Evolutionary conservation across 2,329 filamentous ascomycete species (phyloP).

Genomic region (Botrytis tulipae): DNA sequence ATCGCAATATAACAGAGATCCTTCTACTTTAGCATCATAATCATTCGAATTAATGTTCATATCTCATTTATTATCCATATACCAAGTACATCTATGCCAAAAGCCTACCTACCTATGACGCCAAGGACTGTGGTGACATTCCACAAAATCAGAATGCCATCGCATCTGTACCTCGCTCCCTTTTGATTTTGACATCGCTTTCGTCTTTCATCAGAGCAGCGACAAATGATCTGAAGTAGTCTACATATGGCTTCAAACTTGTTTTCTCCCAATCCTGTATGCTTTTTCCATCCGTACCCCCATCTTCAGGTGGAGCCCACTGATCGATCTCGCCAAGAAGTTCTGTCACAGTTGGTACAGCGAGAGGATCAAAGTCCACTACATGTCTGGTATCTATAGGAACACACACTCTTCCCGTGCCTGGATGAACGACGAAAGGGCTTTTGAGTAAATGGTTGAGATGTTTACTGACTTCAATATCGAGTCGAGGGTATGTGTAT

Average conservation of each 20-base stretch:
- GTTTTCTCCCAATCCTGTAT: constrained; percentile 96
- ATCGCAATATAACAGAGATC: background rate
- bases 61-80: background rate
- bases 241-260: constrained; percentile 86
- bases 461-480: constrained; percentile 97
- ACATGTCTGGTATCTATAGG: constrained; percentile 77
- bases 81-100: background rate
- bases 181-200: constrained; percentile 50
- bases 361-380: constrained; percentile 81
- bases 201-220: constrained; percentile 75
- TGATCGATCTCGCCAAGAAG: constrained; percentile 82
- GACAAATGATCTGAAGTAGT: constrained; percentile 84
- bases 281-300: constrained; percentile 47
- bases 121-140: background rate
- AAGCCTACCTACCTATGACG: background rate
- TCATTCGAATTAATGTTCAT: constrained; percentile 5
- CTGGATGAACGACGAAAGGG: constrained; percentile 94
- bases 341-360: constrained; percentile 83
- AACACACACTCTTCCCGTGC: constrained; percentile 91
- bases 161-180: constrained; percentile 49
- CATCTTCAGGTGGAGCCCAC: constrained; percentile 58
- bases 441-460: constrained; percentile 97
- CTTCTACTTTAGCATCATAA: no score
- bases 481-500: constrained; percentile 95
- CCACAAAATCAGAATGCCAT: constrained; percentile 59